Conservation (phyloP, 805 yeast genomes). For the Naumovozyma castellii region DNA sequence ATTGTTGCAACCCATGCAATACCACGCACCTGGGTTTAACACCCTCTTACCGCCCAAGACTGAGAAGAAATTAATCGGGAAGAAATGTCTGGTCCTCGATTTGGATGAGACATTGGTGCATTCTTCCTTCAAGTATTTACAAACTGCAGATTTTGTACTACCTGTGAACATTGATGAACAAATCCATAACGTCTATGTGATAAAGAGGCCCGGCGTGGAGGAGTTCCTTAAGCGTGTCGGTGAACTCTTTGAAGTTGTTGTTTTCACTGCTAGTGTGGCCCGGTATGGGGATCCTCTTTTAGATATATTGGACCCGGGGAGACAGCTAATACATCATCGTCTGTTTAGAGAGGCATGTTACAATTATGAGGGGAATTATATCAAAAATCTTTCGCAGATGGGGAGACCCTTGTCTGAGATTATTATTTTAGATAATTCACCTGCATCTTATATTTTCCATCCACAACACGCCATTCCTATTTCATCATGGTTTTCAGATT, state of each 20-base stretch:
- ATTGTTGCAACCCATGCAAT: slow-evolving; percentile 60
- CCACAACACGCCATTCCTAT: slow-evolving; percentile 96
- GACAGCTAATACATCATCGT: slow-evolving; percentile 71
- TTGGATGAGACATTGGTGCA: slow-evolving; percentile 93
- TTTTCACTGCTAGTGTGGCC: slow-evolving; percentile 89
- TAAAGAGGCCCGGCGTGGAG: slow-evolving; percentile 95
- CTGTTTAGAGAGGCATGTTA: slow-evolving; percentile 88
- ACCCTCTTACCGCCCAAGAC: slow-evolving; percentile 47
- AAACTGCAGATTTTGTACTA: slow-evolving; percentile 88
- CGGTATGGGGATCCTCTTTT: slow-evolving; percentile 91
- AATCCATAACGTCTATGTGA: slow-evolving; percentile 86
- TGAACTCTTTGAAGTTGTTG: slow-evolving; percentile 81
- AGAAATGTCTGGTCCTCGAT: slow-evolving; percentile 82
- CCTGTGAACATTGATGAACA: slow-evolving; percentile 94
- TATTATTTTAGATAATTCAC: slow-evolving; percentile 90
- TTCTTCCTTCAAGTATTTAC: slow-evolving; percentile 79
- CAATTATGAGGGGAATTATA: slow-evolving; percentile 85
- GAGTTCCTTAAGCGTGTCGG: slow-evolving; percentile 78
- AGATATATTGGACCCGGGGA: slow-evolving; percentile 64
- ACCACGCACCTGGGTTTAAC: slow-evolving; percentile 52
- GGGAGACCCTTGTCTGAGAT: slow-evolving; percentile 81
- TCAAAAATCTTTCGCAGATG: slow-evolving; percentile 82
- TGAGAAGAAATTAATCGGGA: slow-evolving; percentile 36
- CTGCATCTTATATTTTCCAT: slow-evolving; percentile 90
- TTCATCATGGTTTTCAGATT: slow-evolving; percentile 94